Conservation (phyloP, 148 eudicot species). For the Dysphania ambrosioides region DNA sequence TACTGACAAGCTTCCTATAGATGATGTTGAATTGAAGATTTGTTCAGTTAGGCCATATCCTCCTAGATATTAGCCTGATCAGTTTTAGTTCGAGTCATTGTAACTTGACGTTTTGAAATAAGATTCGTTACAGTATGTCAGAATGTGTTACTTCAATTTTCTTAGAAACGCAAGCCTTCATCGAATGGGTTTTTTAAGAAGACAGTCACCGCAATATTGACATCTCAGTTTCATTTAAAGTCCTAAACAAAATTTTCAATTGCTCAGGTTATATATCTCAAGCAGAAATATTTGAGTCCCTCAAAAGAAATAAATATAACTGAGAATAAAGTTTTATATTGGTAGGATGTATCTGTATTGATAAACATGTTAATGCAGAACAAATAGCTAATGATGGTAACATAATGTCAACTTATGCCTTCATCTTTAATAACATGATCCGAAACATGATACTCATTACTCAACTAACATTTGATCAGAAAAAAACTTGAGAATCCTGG, state of each 20-base stretch:
- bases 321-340: too few relatives aligned
- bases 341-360: too few relatives aligned
- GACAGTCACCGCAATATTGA: too few relatives aligned
- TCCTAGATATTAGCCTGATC: conserved; percentile 13
- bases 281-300: too few relatives aligned
- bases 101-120: not conserved
- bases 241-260: too few relatives aligned
- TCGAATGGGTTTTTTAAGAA: too few relatives aligned
- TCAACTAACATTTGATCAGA: not conserved
- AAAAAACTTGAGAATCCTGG: not conserved
- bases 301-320: too few relatives aligned
- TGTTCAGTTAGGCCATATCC: conserved; percentile 35
- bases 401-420: not conserved
- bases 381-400: not conserved
- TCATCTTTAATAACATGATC: not conserved
- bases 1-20: conserved; percentile 52
- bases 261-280: too few relatives aligned
- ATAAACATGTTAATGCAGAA: too few relatives aligned
- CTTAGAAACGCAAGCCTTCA: too few relatives aligned
- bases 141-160: too few relatives aligned
- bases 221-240: too few relatives aligned
- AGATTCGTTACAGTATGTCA: not conserved
- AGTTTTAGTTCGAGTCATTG: not conserved
- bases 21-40: conserved; percentile 46
- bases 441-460: not conserved